These are phyloP conservation scores for Tolypocladium guangdongense DNA, from an alignment of 2,329 filamentous ascomycete species.

Conservation along the genomic window DNA sequence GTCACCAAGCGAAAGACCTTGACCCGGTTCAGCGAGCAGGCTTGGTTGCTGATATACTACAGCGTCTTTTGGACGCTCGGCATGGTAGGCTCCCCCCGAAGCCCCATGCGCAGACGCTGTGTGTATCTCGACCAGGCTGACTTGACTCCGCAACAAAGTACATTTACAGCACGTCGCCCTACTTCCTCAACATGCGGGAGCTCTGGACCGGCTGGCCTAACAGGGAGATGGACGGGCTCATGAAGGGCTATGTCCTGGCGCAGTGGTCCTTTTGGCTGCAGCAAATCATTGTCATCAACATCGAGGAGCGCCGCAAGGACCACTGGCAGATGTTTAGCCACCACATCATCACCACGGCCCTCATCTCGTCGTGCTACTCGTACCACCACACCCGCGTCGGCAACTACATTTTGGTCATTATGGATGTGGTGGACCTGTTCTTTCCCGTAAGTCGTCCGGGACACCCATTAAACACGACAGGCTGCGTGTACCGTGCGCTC, in stretches of 20 bases:
- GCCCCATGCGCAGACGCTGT: slow-evolving; percentile 4
- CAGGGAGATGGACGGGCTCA: slow-evolving; percentile 59
- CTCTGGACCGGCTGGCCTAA: slow-evolving; percentile 82
- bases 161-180: slow-evolving; percentile 65
- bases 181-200: slow-evolving; percentile 64
- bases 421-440: slow-evolving; percentile 87
- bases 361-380: slow-evolving; percentile 74
- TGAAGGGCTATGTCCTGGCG: slow-evolving; percentile 83
- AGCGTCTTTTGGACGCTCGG: slow-evolving; percentile 71
- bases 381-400: slow-evolving; percentile 83
- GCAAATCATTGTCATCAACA: slow-evolving; percentile 87
- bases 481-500: neutral
- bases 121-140: neutral
- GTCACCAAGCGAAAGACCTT: slow-evolving; percentile 66
- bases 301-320: slow-evolving; percentile 90
- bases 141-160: slow-evolving; percentile 41
- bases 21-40: slow-evolving; percentile 86
- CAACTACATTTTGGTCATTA: slow-evolving; percentile 78
- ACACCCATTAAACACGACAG: neutral
- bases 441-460: slow-evolving; percentile 54
- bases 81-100: slow-evolving; percentile 46
- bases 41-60: slow-evolving; percentile 83
- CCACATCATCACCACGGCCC: slow-evolving; percentile 76
- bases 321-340: slow-evolving; percentile 94
- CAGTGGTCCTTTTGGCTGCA: slow-evolving; percentile 92